phyloP scores from a whole-genome alignment of 345 rosid genomes.

The Bruguiera sexangula region DNA sequence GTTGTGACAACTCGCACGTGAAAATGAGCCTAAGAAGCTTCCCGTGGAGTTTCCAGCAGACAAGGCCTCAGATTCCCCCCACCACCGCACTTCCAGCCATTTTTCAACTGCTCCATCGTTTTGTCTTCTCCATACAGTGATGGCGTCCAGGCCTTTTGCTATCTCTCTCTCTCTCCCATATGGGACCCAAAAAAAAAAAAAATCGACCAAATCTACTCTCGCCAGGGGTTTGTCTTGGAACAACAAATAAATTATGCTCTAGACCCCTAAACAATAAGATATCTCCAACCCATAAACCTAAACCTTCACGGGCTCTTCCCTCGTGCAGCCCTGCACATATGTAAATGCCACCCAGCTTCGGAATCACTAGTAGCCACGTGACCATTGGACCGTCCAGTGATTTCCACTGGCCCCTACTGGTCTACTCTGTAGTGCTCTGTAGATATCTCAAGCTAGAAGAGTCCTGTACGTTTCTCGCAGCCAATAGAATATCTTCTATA shows the following conservation, averaged over 20 bases:
- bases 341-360: background rate
- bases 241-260: background rate
- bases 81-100: slow-evolving; percentile 23
- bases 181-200: background rate
- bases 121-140: background rate
- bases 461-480: no score
- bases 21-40: slow-evolving; percentile 9
- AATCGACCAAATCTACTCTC: slow-evolving; percentile 3
- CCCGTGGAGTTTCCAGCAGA: slow-evolving; percentile 1
- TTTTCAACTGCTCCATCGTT: slow-evolving; percentile 21
- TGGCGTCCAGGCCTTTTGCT: background rate
- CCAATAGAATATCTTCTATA: no score
- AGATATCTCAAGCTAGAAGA: no score
- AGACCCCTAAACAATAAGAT: background rate
- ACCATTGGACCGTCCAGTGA: background rate
- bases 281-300: background rate
- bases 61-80: slow-evolving; percentile 10
- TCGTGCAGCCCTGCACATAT: background rate
- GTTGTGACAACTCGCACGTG: no score
- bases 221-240: slow-evolving; percentile 15
- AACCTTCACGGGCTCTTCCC: slow-evolving; percentile 2
- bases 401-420: no score
- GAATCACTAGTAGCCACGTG: slow-evolving; percentile 24
- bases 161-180: background rate
- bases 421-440: no score